phyloP scores from a whole-genome alignment of 2,329 filamentous ascomycete genomes.

The Onygenales sp. region DNA sequence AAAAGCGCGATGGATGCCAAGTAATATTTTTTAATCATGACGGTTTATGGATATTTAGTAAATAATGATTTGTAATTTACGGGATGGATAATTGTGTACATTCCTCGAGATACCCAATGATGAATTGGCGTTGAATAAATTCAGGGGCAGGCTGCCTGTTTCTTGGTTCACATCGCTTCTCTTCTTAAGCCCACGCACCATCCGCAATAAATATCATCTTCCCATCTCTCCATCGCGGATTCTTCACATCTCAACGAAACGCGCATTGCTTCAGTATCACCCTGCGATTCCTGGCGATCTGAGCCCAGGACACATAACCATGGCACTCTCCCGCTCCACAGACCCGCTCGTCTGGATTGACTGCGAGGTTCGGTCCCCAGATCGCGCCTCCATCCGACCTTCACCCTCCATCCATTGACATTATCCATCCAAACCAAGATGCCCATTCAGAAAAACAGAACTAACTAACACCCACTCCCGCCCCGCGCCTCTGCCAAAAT shows the following conservation, averaged over 20 bases:
- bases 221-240: too few relatives aligned
- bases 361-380: conserved; percentile 45
- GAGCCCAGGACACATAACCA: conserved; percentile 28
- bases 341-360: conserved; percentile 82
- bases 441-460: background rate
- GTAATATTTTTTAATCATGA: background rate
- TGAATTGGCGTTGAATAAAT: too few relatives aligned
- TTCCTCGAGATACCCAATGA: too few relatives aligned
- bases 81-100: too few relatives aligned
- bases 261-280: too few relatives aligned
- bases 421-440: background rate
- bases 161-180: too few relatives aligned
- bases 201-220: too few relatives aligned
- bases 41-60: too few relatives aligned
- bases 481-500: background rate
- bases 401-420: background rate
- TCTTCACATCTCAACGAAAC: too few relatives aligned
- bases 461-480: conserved; percentile 3
- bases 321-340: conserved; percentile 41
- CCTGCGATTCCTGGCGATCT: background rate
- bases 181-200: too few relatives aligned
- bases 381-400: background rate
- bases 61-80: too few relatives aligned
- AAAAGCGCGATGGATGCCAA: background rate
- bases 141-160: too few relatives aligned